Evolutionary conservation across 352 stramenopile species (phyloP).

Genomic region (Phytophthora sansomeana): DNA sequence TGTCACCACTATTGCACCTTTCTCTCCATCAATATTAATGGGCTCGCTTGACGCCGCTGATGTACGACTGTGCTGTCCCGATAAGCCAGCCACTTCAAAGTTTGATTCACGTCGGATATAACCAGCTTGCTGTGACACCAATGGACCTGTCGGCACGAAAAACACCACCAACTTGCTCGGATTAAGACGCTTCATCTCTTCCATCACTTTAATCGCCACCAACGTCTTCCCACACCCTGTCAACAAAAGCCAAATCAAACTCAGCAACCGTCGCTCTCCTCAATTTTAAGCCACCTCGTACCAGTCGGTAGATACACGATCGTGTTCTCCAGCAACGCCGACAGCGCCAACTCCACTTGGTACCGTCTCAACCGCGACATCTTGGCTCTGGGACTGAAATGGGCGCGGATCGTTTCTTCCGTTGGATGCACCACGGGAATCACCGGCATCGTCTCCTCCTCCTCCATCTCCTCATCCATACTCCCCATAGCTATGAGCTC

Average conservation of each 20-base stretch:
- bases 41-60: constrained; percentile 10
- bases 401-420: constrained; percentile 34
- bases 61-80: constrained; percentile 51
- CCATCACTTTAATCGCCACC: constrained; percentile 76
- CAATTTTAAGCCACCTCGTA: constrained; percentile 1
- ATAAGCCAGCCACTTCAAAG: constrained; percentile 61
- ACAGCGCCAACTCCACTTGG: constrained; percentile 74
- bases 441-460: background rate
- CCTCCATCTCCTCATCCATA: background rate
- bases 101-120: constrained; percentile 77
- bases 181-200: constrained; percentile 72
- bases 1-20: constrained; percentile 67
- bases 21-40: constrained; percentile 31
- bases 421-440: constrained; percentile 40
- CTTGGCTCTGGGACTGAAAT: constrained; percentile 44
- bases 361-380: constrained; percentile 68
- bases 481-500: constrained; percentile 11
- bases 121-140: constrained; percentile 79
- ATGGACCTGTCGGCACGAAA: constrained; percentile 74
- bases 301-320: constrained; percentile 84
- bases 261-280: background rate
- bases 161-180: constrained; percentile 61
- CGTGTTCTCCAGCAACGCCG: constrained; percentile 77
- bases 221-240: constrained; percentile 70
- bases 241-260: background rate